Evolutionary conservation across 2,329 filamentous ascomycete species (phyloP), one percentile per base, ranked within the genome.

Genomic region (Fusarium tricinctum): DNA sequence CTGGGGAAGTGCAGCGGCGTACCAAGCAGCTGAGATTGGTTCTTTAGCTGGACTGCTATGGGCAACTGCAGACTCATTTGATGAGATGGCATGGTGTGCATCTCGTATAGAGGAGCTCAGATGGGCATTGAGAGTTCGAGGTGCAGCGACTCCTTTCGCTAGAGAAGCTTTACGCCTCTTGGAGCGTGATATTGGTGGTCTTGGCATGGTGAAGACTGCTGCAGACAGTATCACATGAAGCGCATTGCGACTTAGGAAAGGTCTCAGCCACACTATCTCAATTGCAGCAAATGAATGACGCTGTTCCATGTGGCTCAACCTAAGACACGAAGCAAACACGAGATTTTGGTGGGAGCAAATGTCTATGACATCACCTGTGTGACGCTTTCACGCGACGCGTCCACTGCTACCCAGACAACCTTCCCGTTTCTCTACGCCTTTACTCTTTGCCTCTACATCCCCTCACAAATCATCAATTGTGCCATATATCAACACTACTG

Each of bases 1-100:
- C 54, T 83, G 81, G 81, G 81, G 81, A 58, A 82, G 82, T 44
- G 79, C 79, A 3, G 80, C 81, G 1, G 77, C 81, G 1, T 81
- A 81, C 20, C 81, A 81, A 58, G 80, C 82, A 23, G 81, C 81
- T 5, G 75, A 80, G 55, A 79, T 83, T 2, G 79, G 80, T 30
- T 79, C 80, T 2, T 79, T 83, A 49, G 80, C 79, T 0, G 80
- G 78, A 1, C 71, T 83, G 3, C 67, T 83, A 13, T 81, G 80
- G 79, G 78, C 77, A 3, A 81, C 80, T 0, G 78, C 78, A 45
- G 74, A 75, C 22, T 76, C 75, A 9, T 72, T 77, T 3, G 75
- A 76, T 10, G 80, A 82, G 68, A 80, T 81, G 66, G 74, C 76
- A 7, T 80, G 78, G 69, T 81, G 80, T 58, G 74, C 78, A 38